Base-by-base conservation (phyloP, 805 yeast species). In the Candida ovalis region DNA sequence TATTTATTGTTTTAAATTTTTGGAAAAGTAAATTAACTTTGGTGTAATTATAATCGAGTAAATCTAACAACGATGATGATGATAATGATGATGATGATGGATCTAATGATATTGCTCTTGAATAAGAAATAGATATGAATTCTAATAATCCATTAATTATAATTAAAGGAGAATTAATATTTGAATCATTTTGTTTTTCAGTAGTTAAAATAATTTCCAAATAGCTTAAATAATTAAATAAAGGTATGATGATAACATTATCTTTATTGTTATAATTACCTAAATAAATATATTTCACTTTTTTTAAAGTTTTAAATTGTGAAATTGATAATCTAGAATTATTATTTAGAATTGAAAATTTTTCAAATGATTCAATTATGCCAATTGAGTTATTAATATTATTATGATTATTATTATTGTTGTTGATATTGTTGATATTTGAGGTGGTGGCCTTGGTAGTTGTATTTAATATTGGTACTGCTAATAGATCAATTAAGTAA, bases 71-170 rank as follows among this genome's bases (percentile, higher is more conserved):
- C n/a, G n/a, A n/a, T n/a, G n/a, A n/a, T n/a, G n/a, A n/a, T n/a
- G n/a, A n/a, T n/a, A n/a, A n/a, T n/a, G n/a, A n/a, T n/a, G 15
- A 30, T 30, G 17, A 7, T 30, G 35, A 8, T 30, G 17, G n/a
- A 22, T 19, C 24, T 2, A 15, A 17, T 27, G 44, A 42, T 7
- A 63, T 42, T 15, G 59, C 45, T 2, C 49, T 38, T 0, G 66
- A 61, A 44, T 56, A 64, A 4, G 52, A 32, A 17, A 60, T 42
- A 4, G 64, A 57, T 2, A 64, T 3, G 4, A 41, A 44, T 30
- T 59, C 57, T 37, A 61, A 36, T n/a, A 62, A 44, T 10, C 68
- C 68, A 49, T 59, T 49, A 18, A 62, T 32, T 2, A 61, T 47
- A n/a, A 60, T 40, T 5, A 32, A 17, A n/a, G n/a, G n/a, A n/a